phyloP scores from a whole-genome alignment of 805 yeast genomes.

The Monosporozyma aerobia region DNA sequence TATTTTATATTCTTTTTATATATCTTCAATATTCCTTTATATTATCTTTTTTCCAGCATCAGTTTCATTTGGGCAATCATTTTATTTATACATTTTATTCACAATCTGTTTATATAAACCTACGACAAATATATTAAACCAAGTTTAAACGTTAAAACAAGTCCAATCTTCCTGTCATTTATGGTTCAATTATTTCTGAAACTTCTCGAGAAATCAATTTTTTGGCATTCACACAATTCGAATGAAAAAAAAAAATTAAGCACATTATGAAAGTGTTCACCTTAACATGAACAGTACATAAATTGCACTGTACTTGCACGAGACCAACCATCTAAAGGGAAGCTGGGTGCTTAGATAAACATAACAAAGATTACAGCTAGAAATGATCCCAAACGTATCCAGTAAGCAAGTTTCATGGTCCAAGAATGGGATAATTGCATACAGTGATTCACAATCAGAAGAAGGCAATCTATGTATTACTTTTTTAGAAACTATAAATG shows the following conservation, averaged over 20 bases:
- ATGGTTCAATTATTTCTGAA: background rate
- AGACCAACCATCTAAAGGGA: background rate
- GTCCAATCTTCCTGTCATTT: background rate
- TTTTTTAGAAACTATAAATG: conserved; percentile 65
- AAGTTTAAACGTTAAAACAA: background rate
- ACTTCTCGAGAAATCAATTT: background rate
- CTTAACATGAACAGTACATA: background rate
- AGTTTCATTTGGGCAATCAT: no score
- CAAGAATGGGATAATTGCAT: conserved; percentile 75
- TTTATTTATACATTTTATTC: no score
- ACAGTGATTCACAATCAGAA: conserved; percentile 36
- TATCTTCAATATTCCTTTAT: background rate
- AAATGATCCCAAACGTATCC: background rate
- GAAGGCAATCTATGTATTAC: conserved; percentile 44
- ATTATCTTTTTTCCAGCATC: no score
- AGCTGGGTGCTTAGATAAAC: background rate
- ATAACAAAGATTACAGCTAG: background rate
- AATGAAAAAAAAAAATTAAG: background rate
- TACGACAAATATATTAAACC: no score
- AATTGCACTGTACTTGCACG: background rate
- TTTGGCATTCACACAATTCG: background rate
- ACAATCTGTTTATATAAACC: no score
- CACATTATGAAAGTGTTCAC: background rate
- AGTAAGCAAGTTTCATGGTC: conserved; percentile 56
- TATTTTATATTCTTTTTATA: background rate